Evolutionary conservation across 495 filamentous ascomycete genomes (phyloP).

Genomic region (Annulohypoxylon moriforme): DNA sequence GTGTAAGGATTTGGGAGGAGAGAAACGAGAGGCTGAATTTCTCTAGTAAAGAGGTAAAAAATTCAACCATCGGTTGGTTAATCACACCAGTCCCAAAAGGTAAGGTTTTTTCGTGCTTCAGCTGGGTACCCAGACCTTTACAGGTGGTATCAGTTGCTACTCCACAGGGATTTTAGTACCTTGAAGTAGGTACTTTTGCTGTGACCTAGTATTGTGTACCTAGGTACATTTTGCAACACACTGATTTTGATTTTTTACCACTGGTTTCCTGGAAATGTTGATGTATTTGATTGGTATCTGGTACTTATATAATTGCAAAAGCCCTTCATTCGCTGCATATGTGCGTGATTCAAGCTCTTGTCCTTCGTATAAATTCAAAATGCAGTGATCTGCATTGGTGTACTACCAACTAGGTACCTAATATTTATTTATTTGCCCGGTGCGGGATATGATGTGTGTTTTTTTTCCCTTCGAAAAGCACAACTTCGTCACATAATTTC

Average conservation of each 20-base stretch:
- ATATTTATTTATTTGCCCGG: neutral
- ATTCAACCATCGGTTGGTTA: slow-evolving; percentile 10
- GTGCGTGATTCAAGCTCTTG: too few species aligned
- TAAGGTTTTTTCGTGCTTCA: slow-evolving; percentile 21
- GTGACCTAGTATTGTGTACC: neutral
- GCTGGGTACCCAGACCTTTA: neutral
- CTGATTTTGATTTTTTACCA: neutral
- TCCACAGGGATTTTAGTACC: neutral
- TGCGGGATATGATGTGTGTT: neutral
- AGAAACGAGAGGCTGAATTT: slow-evolving; percentile 36
- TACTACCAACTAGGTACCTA: neutral
- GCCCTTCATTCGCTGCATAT: neutral
- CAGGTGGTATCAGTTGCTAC: slow-evolving; percentile 1
- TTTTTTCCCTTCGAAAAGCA: neutral
- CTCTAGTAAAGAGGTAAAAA: slow-evolving; percentile 26
- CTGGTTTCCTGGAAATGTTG: neutral
- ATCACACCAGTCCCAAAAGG: slow-evolving; percentile 31
- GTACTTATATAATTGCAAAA: neutral
- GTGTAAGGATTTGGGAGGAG: slow-evolving; percentile 24
- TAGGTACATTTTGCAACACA: neutral
- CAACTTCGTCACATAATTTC: neutral
- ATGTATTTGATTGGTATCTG: too few species aligned
- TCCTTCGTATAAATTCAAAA: too few species aligned
- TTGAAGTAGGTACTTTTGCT: neutral
- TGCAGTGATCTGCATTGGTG: too few species aligned